A percentile compares a stretch with the other conserved stretches of the same genome.
These are phyloP conservation scores for Myxozyma monticola DNA, from an alignment of 805 yeast species.

Conservation along the genomic window DNA sequence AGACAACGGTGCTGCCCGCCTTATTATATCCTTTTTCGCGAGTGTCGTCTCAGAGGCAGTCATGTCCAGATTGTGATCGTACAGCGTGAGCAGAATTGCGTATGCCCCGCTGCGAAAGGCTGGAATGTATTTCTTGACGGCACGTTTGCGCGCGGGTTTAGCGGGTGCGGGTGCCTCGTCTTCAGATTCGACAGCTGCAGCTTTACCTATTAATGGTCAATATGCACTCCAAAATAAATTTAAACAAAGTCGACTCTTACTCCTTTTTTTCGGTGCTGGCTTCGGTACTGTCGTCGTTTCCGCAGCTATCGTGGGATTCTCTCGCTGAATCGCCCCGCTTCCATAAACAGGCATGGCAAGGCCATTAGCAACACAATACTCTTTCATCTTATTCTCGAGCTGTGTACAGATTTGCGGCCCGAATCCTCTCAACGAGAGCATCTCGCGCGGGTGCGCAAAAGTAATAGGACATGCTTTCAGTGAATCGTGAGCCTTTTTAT, in stretches of 20 bases:
- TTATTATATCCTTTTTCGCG: slow-evolving; percentile 58
- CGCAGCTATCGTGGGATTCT: slow-evolving; percentile 1
- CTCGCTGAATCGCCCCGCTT: neutral
- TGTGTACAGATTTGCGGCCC: slow-evolving; percentile 67
- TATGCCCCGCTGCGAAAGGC: slow-evolving; percentile 77
- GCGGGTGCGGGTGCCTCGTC: neutral
- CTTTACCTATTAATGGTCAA: neutral
- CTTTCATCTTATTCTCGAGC: slow-evolving; percentile 49
- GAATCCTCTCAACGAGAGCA: slow-evolving; percentile 60
- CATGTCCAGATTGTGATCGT: slow-evolving; percentile 35
- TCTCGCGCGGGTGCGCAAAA: slow-evolving; percentile 57
- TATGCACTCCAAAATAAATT: neutral
- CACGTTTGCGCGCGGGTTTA: slow-evolving; percentile 26
- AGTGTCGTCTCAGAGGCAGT: slow-evolving; percentile 53
- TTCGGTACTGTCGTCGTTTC: neutral
- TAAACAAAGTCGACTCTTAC: neutral
- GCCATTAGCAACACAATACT: slow-evolving; percentile 60
- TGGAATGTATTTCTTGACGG: slow-evolving; percentile 61
- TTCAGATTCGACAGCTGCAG: slow-evolving; percentile 32
- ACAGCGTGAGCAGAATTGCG: slow-evolving; percentile 68
- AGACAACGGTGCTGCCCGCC: slow-evolving; percentile 44
- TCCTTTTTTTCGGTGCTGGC: too few relatives aligned
- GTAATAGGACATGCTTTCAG: slow-evolving; percentile 48
- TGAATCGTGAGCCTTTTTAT: slow-evolving; percentile 56
- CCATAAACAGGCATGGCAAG: slow-evolving; percentile 45